A percentile compares a stretch with the other conserved stretches of the same genome.
Evolutionary conservation across 331 rosid genomes (phyloP).

Genomic region (Phaseolus coccineus): DNA sequence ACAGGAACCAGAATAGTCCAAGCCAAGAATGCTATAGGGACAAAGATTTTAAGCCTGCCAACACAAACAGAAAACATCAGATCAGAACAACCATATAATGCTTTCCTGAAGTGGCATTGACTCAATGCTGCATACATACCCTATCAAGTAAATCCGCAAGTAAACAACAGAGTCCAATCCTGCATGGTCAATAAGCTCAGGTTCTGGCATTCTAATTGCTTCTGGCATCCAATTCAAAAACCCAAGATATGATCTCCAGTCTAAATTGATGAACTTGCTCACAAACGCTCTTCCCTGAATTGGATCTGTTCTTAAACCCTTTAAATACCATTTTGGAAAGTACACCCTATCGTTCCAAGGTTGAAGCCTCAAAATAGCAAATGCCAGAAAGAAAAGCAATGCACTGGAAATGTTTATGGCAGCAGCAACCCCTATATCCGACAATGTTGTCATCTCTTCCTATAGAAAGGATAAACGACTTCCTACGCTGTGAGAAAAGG

Average conservation of each 20-base stretch:
- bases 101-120: constrained; percentile 18
- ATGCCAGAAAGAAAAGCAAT: constrained; percentile 65
- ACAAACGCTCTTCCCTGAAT: constrained; percentile 64
- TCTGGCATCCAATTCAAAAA: constrained; percentile 87
- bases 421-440: constrained; percentile 76
- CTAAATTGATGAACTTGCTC: constrained; percentile 73
- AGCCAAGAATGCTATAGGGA: constrained; percentile 75
- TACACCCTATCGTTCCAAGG: constrained; percentile 89
- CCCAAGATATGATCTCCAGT: constrained; percentile 66
- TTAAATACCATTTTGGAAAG: constrained; percentile 86
- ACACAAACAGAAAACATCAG: constrained; percentile 30
- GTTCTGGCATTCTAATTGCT: constrained; percentile 88
- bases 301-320: constrained; percentile 79
- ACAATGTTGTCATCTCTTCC: constrained; percentile 68
- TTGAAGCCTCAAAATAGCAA: constrained; percentile 88
- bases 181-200: constrained; percentile 88
- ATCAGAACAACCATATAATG: constrained; percentile 38
- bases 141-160: constrained; percentile 80
- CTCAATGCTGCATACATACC: constrained; percentile 53
- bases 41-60: constrained; percentile 82
- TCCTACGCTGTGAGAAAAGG: constrained; percentile 44
- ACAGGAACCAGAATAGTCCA: constrained; percentile 82
- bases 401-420: constrained; percentile 74
- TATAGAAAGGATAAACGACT: constrained; percentile 9
- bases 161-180: constrained; percentile 88